Evolutionary conservation across 495 filamentous ascomycete genomes (phyloP), one percentile per base, ranked within the genome.

Genomic region (Alectoria sarmentosa): DNA sequence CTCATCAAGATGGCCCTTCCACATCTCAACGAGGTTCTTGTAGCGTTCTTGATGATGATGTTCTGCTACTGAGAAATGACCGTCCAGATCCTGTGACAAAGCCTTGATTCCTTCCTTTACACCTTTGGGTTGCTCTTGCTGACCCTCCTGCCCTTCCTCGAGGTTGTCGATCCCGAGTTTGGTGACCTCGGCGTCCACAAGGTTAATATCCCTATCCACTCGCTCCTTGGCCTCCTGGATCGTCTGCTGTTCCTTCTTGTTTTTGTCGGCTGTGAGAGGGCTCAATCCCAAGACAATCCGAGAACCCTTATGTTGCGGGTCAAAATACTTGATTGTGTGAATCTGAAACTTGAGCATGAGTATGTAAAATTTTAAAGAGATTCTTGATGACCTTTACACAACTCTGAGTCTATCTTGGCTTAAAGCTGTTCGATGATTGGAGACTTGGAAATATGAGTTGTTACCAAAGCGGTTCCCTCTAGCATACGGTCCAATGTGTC

Each of bases 161-260:
- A 69, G 38, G 34, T 66, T 63, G n/a, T 69, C 66, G 34, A 69
- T 66, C 1, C 64, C 66, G 37, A 38, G 36, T 36, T 69, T 69
- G 3, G 66, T 66, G 13, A 66, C 58, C n/a, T 69, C 63, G 21
- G 58, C 58, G 42, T 66, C 54, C 38, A 69, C 66, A 26, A 69
- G 66, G 21, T 32, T 48, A 26, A 66, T 59, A 28, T 66, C 59
- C 3, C 44, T 38, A 54, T 69, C 64, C 2, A 66, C 66, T 32
- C 55, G 42, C 44, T 34, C 19, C 54, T 44, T 65, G 36, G 59
- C 63, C 32, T 59, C 42, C 3, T 66, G 54, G 14, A 69, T 58
- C 4, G 36, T 46, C 36, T 46, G 41, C 39, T 44, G 34, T 28
- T 49, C 38, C n/a, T 38, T 14, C 23, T 69, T 66, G 42, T 57